Conservation (phyloP, 1,139 yeast species). For the Pichia sp. region DNA sequence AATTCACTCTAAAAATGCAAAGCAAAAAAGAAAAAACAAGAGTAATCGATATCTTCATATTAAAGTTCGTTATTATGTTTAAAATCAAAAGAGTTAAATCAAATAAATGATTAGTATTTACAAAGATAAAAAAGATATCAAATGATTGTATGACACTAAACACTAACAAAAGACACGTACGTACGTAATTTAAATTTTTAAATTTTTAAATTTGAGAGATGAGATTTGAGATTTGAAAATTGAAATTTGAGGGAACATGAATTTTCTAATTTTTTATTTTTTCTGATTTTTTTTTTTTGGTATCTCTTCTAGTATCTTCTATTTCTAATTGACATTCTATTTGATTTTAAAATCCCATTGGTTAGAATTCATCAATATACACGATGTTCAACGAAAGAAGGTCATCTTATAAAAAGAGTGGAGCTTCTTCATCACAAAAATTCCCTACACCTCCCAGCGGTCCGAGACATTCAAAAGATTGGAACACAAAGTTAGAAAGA, state of each 20-base stretch:
- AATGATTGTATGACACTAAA: too few species aligned
- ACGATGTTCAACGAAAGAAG: slow-evolving; percentile 20
- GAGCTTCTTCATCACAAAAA: not conserved
- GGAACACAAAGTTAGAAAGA: not conserved
- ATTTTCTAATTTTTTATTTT: not conserved
- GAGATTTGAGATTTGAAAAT: not conserved
- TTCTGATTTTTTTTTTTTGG: not conserved
- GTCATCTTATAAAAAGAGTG: slow-evolving; percentile 19
- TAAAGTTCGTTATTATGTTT: too few species aligned
- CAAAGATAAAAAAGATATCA: too few species aligned
- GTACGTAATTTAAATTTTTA: too few species aligned
- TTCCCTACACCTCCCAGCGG: too few species aligned
- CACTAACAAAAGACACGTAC: not conserved
- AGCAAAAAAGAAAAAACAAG: not conserved
- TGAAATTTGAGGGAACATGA: not conserved
- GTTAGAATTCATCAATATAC: not conserved
- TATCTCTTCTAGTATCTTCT: not conserved
- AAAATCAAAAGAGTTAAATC: too few species aligned
- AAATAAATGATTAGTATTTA: too few species aligned
- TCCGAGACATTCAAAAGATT: not conserved
- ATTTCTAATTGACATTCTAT: slow-evolving; percentile 1
- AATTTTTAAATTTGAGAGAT: not conserved
- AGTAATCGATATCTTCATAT: not conserved
- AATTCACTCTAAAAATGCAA: slow-evolving; percentile 1
- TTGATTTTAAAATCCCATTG: too few species aligned